A percentile compares a stretch with the other conserved stretches of the same genome.
Conservation (phyloP, 2,329 filamentous ascomycete species). For the Pyricularia sp. region DNA sequence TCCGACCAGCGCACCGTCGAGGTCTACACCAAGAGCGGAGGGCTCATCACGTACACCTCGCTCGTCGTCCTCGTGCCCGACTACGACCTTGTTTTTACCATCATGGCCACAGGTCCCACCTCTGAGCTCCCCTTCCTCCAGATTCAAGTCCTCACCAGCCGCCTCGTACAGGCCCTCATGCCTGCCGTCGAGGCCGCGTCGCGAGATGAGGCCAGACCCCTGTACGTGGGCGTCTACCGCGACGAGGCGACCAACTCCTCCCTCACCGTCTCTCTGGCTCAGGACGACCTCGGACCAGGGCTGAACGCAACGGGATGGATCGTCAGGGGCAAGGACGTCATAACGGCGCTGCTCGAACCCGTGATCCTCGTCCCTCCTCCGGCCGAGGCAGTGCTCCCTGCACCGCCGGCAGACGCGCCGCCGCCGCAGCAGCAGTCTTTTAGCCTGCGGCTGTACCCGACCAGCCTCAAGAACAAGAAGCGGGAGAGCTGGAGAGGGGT, state of each 20-base stretch:
- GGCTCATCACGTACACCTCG: constrained; percentile 30
- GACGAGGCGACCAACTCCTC: constrained; percentile 28
- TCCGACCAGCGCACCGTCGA: constrained; percentile 27
- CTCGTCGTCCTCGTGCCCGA: constrained; percentile 33
- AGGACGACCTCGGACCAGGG: too few relatives aligned
- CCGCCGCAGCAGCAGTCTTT: too few relatives aligned
- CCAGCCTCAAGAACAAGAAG: not conserved
- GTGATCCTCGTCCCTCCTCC: not conserved
- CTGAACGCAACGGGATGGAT: not conserved
- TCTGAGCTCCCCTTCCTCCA: not conserved
- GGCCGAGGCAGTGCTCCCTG: too few relatives aligned
- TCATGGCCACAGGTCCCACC: constrained; percentile 19
- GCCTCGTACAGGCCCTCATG: not conserved
- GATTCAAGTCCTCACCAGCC: not conserved
- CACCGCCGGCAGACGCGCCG: not conserved
- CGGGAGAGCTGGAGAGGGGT: constrained; percentile 1
- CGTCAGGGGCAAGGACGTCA: not conserved
- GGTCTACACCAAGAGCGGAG: constrained; percentile 36
- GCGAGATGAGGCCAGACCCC: constrained; percentile 21
- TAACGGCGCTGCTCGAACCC: not conserved
- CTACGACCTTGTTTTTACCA: constrained; percentile 31
- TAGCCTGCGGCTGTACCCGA: constrained; percentile 4
- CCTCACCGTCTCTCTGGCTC: too few relatives aligned
- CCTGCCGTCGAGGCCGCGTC: constrained; percentile 32
- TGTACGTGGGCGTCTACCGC: constrained; percentile 26